Base-by-base conservation (phyloP, 2,329 filamentous ascomycete species). In the Blastomyces silverae region DNA sequence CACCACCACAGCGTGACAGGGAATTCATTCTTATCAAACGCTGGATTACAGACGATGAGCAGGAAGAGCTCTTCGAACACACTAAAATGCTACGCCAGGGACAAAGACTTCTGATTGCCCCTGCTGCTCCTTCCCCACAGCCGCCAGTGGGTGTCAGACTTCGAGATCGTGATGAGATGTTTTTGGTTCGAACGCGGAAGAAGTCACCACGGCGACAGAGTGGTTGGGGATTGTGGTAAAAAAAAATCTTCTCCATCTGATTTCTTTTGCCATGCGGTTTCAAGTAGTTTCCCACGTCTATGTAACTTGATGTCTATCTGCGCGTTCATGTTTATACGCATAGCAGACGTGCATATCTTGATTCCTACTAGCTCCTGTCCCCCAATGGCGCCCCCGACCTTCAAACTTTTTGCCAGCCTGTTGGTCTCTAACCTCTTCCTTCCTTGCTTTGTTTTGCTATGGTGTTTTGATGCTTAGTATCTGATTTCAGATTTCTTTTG, bases 1-100 rank as follows among this genome's bases (percentile, higher is more conserved):
- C 7, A 37, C 11, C 62, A 52, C 5, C 50, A 81, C 62, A 80
- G 79, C 70, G 69, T 61, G 87, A 92, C 71, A 82, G 85, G 22
- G 85, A 89, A 58, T 92, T 85, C 70, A 80, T 92, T 64, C 76
- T 92, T 66, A 89, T 92, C 77, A 89, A 89, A 76, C 82, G 86
- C 64, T 90, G 85, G 85, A 85, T 92, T 62, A 84, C 85, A 3
- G 86, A 91, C 69, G 83, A 84, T 67, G 84, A 91, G 73, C 89
- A 91, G 71, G 84, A 90, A 65, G 79, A 85, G 64, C 82, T 91
- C 60, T 92, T 89, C 83, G 83, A 85, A 55, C 88, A 92, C 76
- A 91, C 89, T 2, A 82, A 82, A 67, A 78, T 82, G 55, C 74
- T 90, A 67, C 86, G 87, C n/a, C 25, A 50, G 13, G 83, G 86